Evolutionary conservation across 495 filamentous ascomycete genomes (phyloP), one percentile per base, ranked within the genome.

Genomic region (Usnea hakonensis): DNA sequence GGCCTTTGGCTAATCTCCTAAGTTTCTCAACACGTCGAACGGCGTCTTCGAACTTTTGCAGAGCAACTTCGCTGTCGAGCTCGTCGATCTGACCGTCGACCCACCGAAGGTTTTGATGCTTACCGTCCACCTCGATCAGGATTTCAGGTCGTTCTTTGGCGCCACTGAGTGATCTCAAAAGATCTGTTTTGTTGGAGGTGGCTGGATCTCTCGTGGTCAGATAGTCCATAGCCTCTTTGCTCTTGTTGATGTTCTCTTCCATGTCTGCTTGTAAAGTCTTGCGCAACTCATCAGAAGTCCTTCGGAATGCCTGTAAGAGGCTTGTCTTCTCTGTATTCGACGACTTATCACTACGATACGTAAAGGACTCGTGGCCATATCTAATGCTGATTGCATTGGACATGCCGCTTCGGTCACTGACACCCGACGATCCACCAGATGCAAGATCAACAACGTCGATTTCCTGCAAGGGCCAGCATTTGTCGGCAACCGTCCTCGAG

Each of bases 61-160:
- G 81, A 2, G 94, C 94, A 58, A 99, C 94, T 70, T 91, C 86
- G 65, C 96, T 96, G 67, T 97, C 95, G 6, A 99, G 83, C 69
- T 96, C 91, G 70, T 99, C 94, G 67, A 99, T 87, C 74, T 97
- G 91, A 48, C 84, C 82, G 70, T 99, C 94, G 0, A 97, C 91
- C 89, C 90, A 96, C 26, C 94, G 88, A 21, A 99, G 79, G 67
- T 92, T 96, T 71, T 96, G 90, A 67, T 96, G 92, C 68, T 95
- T 93, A 28, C 95, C 94, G 67, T 97, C 94, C 32, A 97, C 91
- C 65, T 97, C 95, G 62, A 99, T 91, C 40, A 95, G 79, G 73
- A 96, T 83, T 53, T 84, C 84, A 0, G 83, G 77, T 33, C 76
- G 77, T 65, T 91, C 87, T 67, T 84, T 85, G 21, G 70, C 68